Percentiles rank a stretch among this genome's conserved stretches.
Conservation (phyloP, 2,329 filamentous ascomycete species). For the Claviceps digitariae region DNA sequence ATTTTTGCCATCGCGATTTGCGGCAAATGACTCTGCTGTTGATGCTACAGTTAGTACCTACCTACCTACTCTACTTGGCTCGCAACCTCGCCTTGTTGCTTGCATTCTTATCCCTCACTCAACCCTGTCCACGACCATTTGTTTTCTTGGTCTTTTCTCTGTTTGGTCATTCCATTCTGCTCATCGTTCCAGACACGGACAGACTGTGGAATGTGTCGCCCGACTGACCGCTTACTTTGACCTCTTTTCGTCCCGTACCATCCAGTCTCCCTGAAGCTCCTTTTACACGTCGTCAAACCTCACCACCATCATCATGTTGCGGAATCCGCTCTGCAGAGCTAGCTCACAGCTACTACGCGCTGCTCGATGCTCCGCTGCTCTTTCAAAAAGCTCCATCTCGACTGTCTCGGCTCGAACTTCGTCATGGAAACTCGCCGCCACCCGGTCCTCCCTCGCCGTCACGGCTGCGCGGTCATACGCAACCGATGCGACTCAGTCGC, state of each 20-base stretch:
- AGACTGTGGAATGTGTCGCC: slow-evolving; percentile 19
- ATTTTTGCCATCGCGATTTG: slow-evolving; percentile 5
- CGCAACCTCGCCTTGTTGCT: slow-evolving; percentile 2
- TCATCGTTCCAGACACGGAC: slow-evolving; percentile 19
- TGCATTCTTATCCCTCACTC: slow-evolving; percentile 7
- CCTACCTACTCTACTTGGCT: not conserved
- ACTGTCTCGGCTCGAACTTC: slow-evolving; percentile 24
- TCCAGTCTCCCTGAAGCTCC: slow-evolving; percentile 4
- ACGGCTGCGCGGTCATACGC: slow-evolving; percentile 39
- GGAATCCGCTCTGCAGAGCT: slow-evolving; percentile 51
- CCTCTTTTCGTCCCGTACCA: slow-evolving; percentile 7
- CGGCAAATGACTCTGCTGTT: not conserved
- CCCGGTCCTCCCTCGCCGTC: slow-evolving; percentile 36
- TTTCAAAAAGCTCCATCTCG: slow-evolving; percentile 29
- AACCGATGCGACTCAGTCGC: slow-evolving; percentile 35
- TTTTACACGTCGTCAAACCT: slow-evolving; percentile 10
- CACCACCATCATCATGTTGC: slow-evolving; percentile 46
- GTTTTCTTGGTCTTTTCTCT: slow-evolving; percentile 16
- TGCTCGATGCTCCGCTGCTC: slow-evolving; percentile 33
- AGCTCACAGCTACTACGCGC: slow-evolving; percentile 47
- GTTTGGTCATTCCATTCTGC: slow-evolving; percentile 8
- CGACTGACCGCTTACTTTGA: slow-evolving; percentile 9
- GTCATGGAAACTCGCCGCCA: slow-evolving; percentile 30
- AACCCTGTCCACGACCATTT: slow-evolving; percentile 22
- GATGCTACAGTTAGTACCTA: not conserved